Evolutionary conservation across 2,329 filamentous ascomycete genomes (phyloP).

Genomic region (Colletotrichum incanum): DNA sequence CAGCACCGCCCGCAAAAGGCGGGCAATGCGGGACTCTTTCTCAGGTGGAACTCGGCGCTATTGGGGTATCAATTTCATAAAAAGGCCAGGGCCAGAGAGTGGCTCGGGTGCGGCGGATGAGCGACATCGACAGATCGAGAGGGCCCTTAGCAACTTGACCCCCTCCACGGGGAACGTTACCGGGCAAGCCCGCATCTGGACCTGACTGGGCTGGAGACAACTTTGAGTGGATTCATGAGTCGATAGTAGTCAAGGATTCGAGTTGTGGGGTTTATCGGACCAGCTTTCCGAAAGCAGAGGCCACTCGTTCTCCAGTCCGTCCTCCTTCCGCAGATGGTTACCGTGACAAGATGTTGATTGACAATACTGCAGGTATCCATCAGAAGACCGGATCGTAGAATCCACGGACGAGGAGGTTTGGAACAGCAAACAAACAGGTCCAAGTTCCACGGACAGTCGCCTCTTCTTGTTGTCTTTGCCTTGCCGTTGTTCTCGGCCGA

Average conservation of each 20-base stretch:
- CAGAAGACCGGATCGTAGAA: not conserved
- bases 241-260: conserved; percentile 7
- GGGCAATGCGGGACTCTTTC: not conserved
- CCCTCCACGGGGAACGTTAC: conserved; percentile 4
- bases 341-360: not conserved
- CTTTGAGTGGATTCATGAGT: conserved; percentile 3
- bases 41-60: conserved; percentile 14
- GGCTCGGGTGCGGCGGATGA: not conserved
- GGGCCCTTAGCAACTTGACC: not conserved
- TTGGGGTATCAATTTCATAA: not conserved
- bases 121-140: not conserved
- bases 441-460: not conserved
- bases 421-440: not conserved
- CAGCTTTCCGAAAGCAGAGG: conserved; percentile 14
- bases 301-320: conserved; percentile 3
- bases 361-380: not conserved
- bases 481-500: conserved; percentile 3
- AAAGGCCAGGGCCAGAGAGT: not conserved
- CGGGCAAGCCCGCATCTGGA: not conserved
- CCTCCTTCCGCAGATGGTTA: not conserved
- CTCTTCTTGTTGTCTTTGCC: not conserved
- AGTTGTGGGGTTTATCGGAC: conserved; percentile 5
- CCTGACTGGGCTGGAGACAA: not conserved
- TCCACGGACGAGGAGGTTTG: not conserved
- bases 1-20: not conserved